Percentiles rank a stretch among this genome's conserved stretches.
Conservation (phyloP, 2,329 filamentous ascomycete genomes). For the Plectosphaerella plurivora region DNA sequence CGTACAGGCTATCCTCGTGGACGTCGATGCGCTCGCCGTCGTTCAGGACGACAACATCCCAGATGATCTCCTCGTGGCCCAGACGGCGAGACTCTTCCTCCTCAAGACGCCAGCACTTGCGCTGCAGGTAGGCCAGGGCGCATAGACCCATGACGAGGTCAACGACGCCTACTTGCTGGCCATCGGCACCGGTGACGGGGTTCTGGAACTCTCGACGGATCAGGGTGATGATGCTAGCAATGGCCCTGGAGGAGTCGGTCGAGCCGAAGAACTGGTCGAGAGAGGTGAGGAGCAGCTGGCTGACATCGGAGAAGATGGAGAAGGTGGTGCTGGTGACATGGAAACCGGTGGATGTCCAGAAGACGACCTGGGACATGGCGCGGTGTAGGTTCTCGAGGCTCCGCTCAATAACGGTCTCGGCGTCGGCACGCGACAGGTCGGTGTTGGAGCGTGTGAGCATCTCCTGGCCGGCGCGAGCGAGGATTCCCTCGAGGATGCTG, state of each 20-base stretch:
- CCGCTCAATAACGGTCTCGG: constrained; percentile 52
- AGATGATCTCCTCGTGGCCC: constrained; percentile 53
- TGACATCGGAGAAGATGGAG: constrained; percentile 49
- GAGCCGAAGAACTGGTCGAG: constrained; percentile 63
- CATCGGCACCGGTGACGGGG: constrained; percentile 52
- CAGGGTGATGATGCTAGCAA: constrained; percentile 61
- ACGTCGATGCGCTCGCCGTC: constrained; percentile 55
- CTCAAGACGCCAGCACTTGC: constrained; percentile 46
- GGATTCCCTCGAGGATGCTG: constrained; percentile 48
- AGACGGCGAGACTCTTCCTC: constrained; percentile 44
- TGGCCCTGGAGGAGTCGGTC: constrained; percentile 64
- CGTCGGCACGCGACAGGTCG: constrained; percentile 44
- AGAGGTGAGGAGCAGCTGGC: constrained; percentile 52
- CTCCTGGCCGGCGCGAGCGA: constrained; percentile 48
- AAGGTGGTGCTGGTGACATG: constrained; percentile 52
- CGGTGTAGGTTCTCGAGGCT: constrained; percentile 53
- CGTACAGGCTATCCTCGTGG: constrained; percentile 30
- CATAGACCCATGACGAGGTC: constrained; percentile 59
- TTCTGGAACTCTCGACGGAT: constrained; percentile 62
- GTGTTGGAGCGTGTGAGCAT: constrained; percentile 35
- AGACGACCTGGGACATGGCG: constrained; percentile 54
- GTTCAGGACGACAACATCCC: constrained; percentile 62
- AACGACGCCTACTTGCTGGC: constrained; percentile 55
- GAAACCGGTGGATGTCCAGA: constrained; percentile 59
- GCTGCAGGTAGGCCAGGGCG: constrained; percentile 58